Conservation (phyloP, 1,284 basidiomycete species). For the Xanthoconium separans region DNA sequence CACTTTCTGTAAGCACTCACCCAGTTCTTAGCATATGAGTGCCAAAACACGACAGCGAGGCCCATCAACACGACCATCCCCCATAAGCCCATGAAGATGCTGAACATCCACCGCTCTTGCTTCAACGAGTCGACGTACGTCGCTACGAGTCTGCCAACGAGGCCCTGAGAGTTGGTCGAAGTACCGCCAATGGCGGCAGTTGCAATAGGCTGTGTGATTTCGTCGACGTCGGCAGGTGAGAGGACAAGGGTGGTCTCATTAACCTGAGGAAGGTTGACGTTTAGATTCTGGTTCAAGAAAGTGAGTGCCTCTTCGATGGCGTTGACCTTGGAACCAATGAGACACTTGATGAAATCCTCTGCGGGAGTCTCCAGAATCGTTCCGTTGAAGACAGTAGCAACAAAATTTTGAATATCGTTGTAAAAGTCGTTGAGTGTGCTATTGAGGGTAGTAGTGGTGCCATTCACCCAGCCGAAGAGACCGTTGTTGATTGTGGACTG, state of each 20-base stretch:
- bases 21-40: conserved; percentile 53
- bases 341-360: conserved; percentile 70
- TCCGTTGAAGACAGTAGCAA: conserved; percentile 74
- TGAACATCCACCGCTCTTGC: conserved; percentile 83
- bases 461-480: conserved; percentile 92
- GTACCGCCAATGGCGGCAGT: conserved; percentile 74
- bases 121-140: conserved; percentile 72
- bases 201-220: conserved; percentile 77
- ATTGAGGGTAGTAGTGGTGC: conserved; percentile 88
- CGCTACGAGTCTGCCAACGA: conserved; percentile 72
- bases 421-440: conserved; percentile 75
- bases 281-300: conserved; percentile 87
- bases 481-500: conserved; percentile 82
- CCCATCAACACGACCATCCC: conserved; percentile 74
- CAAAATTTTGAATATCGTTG: conserved; percentile 66
- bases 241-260: conserved; percentile 75
- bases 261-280: conserved; percentile 74
- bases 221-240: conserved; percentile 65
- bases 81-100: conserved; percentile 81
- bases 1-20: conserved; percentile 47
- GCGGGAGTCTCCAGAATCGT: conserved; percentile 80
- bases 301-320: conserved; percentile 87
- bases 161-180: conserved; percentile 54
- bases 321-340: conserved; percentile 87
- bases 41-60: conserved; percentile 61